Evolutionary conservation across 2,329 filamentous ascomycete species (phyloP).

Genomic region (Raffaelea arxii): DNA sequence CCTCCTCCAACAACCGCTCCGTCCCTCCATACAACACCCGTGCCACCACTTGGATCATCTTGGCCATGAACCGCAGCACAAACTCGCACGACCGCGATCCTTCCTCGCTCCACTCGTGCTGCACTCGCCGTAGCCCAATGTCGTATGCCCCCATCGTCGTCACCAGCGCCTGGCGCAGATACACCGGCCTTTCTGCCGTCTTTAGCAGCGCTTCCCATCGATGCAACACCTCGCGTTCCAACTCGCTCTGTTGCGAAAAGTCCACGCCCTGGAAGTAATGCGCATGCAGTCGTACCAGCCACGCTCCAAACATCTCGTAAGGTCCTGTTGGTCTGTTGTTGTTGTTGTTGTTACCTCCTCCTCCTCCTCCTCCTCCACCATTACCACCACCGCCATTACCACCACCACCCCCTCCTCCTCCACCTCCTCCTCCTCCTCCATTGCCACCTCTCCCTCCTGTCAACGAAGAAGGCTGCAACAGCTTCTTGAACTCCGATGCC

Average conservation of each 20-base stretch:
- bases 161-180: slow-evolving; percentile 69
- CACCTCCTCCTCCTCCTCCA: neutral
- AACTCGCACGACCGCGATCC: slow-evolving; percentile 47
- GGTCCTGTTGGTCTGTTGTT: slow-evolving; percentile 36
- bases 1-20: slow-evolving; percentile 7
- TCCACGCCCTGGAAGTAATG: slow-evolving; percentile 70
- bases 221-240: slow-evolving; percentile 77
- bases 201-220: slow-evolving; percentile 67
- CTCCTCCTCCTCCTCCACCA: too few relatives aligned
- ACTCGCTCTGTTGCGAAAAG: slow-evolving; percentile 65
- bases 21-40: slow-evolving; percentile 41
- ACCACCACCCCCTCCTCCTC: neutral
- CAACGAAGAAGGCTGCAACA: slow-evolving; percentile 27
- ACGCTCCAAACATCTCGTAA: slow-evolving; percentile 58
- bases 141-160: slow-evolving; percentile 81
- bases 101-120: slow-evolving; percentile 37
- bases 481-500: slow-evolving; percentile 60
- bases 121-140: too few relatives aligned
- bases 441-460: too few relatives aligned
- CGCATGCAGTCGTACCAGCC: slow-evolving; percentile 82
- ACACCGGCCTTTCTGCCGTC: slow-evolving; percentile 51
- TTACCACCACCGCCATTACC: too few relatives aligned
- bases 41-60: slow-evolving; percentile 64
- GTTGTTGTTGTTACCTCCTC: slow-evolving; percentile 8
- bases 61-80: slow-evolving; percentile 67